Evolutionary conservation across 2,329 filamentous ascomycete species (phyloP).

Genomic region (Penicillium corylophilum): DNA sequence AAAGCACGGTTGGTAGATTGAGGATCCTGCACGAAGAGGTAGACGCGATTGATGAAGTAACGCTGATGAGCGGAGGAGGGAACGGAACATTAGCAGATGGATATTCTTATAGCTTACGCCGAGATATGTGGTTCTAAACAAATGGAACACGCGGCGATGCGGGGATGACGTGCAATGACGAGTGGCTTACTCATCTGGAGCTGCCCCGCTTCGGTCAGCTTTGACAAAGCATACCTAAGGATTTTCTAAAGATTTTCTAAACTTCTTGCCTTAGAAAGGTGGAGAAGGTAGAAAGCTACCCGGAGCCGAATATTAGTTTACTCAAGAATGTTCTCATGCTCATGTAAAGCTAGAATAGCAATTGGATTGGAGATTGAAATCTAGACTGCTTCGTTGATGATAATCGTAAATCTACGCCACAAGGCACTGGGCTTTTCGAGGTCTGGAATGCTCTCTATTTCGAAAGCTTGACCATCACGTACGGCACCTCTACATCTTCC

Average conservation of each 20-base stretch:
- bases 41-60: constrained; percentile 21
- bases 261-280: no score
- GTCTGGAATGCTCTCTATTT: constrained; percentile 28
- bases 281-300: no score
- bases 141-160: constrained; percentile 4
- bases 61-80: constrained; percentile 20
- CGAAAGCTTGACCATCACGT: constrained; percentile 81
- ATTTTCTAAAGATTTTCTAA: background rate
- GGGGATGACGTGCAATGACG: constrained; percentile 17
- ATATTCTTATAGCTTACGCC: constrained; percentile 10
- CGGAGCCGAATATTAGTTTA: background rate
- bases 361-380: constrained; percentile 9
- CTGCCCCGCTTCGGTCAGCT: constrained; percentile 21
- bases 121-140: background rate
- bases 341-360: background rate
- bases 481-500: constrained; percentile 95
- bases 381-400: constrained; percentile 12
- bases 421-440: constrained; percentile 1
- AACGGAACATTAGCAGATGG: constrained; percentile 26
- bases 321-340: background rate
- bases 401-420: constrained; percentile 13
- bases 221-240: constrained; percentile 26
- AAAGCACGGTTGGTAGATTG: constrained; percentile 19
- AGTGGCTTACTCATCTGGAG: constrained; percentile 21
- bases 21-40: constrained; percentile 10